These are phyloP conservation scores for Lentithecium fluviatile DNA, from an alignment of 495 filamentous ascomycete genomes.

Conservation along the genomic window DNA sequence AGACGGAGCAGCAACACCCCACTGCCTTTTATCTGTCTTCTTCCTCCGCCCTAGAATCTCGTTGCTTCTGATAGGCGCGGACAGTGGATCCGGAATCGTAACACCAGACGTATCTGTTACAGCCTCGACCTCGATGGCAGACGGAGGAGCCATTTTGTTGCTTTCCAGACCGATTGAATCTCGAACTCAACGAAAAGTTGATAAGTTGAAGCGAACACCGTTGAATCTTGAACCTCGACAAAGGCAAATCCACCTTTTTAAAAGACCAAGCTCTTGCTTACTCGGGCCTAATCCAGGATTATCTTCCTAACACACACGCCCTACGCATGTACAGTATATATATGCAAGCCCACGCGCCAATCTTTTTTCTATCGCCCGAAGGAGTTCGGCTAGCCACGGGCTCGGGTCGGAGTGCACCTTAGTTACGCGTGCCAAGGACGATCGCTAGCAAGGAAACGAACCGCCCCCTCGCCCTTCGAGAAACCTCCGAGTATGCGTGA, in stretches of 20 bases:
- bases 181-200: no score
- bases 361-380: constrained; percentile 3
- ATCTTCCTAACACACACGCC: constrained; percentile 6
- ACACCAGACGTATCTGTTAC: constrained; percentile 32
- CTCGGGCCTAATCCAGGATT: not conserved
- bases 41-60: constrained; percentile 66
- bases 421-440: constrained; percentile 4
- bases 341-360: constrained; percentile 1
- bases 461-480: not conserved
- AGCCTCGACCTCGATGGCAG: constrained; percentile 30
- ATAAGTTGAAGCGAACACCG: no score
- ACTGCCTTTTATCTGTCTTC: constrained; percentile 64
- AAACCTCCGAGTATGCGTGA: no score
- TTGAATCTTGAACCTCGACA: no score
- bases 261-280: no score
- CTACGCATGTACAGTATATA: not conserved
- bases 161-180: no score
- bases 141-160: constrained; percentile 25
- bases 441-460: constrained; percentile 1
- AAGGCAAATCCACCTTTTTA: no score
- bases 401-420: not conserved
- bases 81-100: constrained; percentile 60
- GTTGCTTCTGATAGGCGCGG: constrained; percentile 51
- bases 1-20: constrained; percentile 72
- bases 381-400: constrained; percentile 22